Evolutionary conservation across 2,329 filamentous ascomycete genomes (phyloP), one percentile per base, ranked within the genome.

Genomic region (Ophidiomyces ophidiicola): DNA sequence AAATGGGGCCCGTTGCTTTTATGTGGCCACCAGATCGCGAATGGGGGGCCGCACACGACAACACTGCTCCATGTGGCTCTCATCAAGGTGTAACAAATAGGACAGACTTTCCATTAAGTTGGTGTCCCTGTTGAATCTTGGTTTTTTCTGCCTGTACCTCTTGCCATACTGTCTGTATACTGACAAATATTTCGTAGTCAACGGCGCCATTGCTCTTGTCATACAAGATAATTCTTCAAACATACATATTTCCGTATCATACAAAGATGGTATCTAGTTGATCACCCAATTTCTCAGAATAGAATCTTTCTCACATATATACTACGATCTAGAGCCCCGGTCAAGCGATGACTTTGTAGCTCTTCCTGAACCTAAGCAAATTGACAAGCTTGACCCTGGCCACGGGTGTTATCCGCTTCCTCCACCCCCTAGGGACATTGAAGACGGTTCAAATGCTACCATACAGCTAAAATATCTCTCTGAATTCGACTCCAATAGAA

Each of bases 1-100:
- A 54, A 10, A 72, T 72, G 68, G 73, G 72, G 7, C 72, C 72
- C 5, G 71, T 72, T 14, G 71, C 69, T 6, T 75, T 78, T 51
- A 60, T 77, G 55, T 78, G 74, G 73, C 74, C 74, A 3, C 51
- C 62, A 10, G 72, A 77, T 53, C 63, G 74, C 36, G 58, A 61
- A 28, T 79, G 73, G 72, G 61, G 61, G 35, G 69, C 66, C 20
- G 61, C 62, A 8, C 56, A 65, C 25, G 74, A 78, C 50, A 76
- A 76, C 48, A 69, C 53, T 4, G 61, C 66, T 5, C 74, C 74
- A 0, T 78, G 75, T 49, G 74, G 74, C 37, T 74, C 71, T 7
- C 55, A 59, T 7, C 59, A 62, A 11, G 58, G 61, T 1, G 58
- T 65, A 2, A 56, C 55, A 0, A 72, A 72, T 44, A 60, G 74